Conservation (phyloP, 805 yeast genomes). For the Blastobotrys peoriensis region DNA sequence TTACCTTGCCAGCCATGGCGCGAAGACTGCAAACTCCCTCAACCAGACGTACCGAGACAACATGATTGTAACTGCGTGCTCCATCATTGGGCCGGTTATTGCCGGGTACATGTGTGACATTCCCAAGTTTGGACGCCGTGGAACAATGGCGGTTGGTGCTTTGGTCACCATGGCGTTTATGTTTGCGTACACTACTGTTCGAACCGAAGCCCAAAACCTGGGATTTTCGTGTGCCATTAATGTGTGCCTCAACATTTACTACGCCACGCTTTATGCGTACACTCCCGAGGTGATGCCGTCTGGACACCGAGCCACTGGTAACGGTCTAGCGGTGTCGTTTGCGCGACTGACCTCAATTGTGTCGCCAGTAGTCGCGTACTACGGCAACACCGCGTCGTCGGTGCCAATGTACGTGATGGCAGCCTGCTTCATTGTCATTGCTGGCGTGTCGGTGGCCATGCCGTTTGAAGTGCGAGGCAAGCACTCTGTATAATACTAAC, state of each 20-base stretch:
- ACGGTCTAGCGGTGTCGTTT: conserved; percentile 43
- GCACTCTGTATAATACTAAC: conserved; percentile 4
- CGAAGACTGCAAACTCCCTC: conserved; percentile 21
- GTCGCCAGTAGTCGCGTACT: conserved; percentile 45
- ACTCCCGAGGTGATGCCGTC: conserved; percentile 44
- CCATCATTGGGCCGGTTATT: conserved; percentile 48
- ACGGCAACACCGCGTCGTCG: conserved; percentile 40
- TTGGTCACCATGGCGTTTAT: conserved; percentile 50
- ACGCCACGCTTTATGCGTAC: conserved; percentile 43
- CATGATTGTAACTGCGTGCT: conserved; percentile 40
- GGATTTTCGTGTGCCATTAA: conserved; percentile 34
- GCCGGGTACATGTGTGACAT: conserved; percentile 30
- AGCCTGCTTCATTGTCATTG: conserved; percentile 39
- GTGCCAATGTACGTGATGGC: conserved; percentile 46
- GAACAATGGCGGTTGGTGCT: conserved; percentile 49
- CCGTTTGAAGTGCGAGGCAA: conserved; percentile 41
- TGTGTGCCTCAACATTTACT: conserved; percentile 24
- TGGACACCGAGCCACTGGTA: conserved; percentile 37
- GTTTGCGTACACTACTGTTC: conserved; percentile 58
- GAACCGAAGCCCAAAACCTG: conserved; percentile 48
- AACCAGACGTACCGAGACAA: conserved; percentile 24
- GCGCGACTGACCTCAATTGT: conserved; percentile 41
- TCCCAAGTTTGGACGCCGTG: conserved; percentile 45
- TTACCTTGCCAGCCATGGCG: conserved; percentile 48
- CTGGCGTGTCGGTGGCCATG: conserved; percentile 38